Evolutionary conservation across 139 green algal species (phyloP), one percentile per base, ranked within the genome.

Genomic region (Ettlia oleoabundans): DNA sequence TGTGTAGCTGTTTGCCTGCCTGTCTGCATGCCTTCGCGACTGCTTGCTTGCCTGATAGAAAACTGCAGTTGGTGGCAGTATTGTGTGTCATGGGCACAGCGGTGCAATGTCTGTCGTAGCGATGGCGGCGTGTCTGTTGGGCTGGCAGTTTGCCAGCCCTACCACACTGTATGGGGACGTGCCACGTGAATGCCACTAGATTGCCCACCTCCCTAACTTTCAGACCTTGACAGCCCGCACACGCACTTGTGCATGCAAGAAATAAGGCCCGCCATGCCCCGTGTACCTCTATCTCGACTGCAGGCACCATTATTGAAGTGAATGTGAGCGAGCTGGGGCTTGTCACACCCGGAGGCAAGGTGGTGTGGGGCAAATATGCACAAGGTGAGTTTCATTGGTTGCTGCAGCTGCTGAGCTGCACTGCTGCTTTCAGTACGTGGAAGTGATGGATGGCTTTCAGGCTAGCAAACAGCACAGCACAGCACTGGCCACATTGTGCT

Each of bases 291-390:
- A 7, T 6, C 9, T 4, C 76, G 78, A n/a, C 30, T 41, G 18
- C 71, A 67, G 89, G 92, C 0, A 98, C 95, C 19, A 93, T 99
- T 65, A 91, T 98, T 24, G 95, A 99, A 90, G 96, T 99, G 4
- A 99, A 99, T 80, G 97, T 99, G 4, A 95, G 87, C 73, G 97
- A 99, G 91, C 91, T 99, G 79, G 97, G 97, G 4, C 91, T 99
- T 62, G 97, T 99, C 2, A 99, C 97, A 30, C 97, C 97, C 2
- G 97, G 93, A 35, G 97, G 97, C 66, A 99, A 99, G 89, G 97
- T 99, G 37, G 97, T 99, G 47, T 99, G 97, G 97, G 97, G 97
- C 83, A 98, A 99, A 88, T 98, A 98, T 87, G 95, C 94, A 9
- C 96, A 80, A 99, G 90, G 91, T 98, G 47, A 90, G 35, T 26